Conservation (phyloP, 2,329 filamentous ascomycete genomes). For the Amauroascus verrucosus region DNA sequence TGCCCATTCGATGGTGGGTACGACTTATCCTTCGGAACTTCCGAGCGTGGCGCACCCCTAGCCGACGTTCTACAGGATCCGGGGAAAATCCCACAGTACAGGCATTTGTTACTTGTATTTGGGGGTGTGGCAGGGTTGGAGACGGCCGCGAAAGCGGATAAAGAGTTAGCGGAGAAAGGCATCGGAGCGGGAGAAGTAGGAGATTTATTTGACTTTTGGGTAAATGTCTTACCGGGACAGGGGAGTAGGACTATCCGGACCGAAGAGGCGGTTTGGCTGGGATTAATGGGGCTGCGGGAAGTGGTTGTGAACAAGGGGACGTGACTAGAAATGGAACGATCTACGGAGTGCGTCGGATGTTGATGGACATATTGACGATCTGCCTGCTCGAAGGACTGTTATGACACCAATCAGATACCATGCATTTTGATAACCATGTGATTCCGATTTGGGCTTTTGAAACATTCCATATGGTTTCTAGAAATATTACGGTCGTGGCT, state of each 20-base stretch:
- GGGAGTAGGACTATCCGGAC: slow-evolving; percentile 74
- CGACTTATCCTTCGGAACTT: slow-evolving; percentile 72
- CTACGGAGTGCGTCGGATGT: background rate
- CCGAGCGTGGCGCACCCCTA: slow-evolving; percentile 56
- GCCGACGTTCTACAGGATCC: slow-evolving; percentile 26
- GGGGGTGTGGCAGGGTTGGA: slow-evolving; percentile 73
- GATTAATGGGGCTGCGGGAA: slow-evolving; percentile 56
- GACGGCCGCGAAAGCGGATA: slow-evolving; percentile 56
- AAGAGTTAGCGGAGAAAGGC: slow-evolving; percentile 49
- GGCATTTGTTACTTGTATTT: slow-evolving; percentile 67
- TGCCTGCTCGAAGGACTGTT: background rate
- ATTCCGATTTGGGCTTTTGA: background rate
- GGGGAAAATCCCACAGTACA: slow-evolving; percentile 35
- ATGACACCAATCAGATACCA: background rate
- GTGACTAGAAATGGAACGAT: slow-evolving; percentile 3
- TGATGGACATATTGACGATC: background rate
- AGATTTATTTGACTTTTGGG: slow-evolving; percentile 72
- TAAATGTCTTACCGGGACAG: slow-evolving; percentile 70
- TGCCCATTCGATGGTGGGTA: slow-evolving; percentile 66
- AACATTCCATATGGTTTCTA: background rate
- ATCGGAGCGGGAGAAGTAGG: slow-evolving; percentile 54
- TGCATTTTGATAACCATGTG: background rate
- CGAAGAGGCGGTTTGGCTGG: slow-evolving; percentile 73
- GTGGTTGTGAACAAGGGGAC: slow-evolving; percentile 33
- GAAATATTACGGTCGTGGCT: background rate